Evolutionary conservation across 495 filamentous ascomycete species (phyloP), one percentile per base, ranked within the genome.

Genomic region (Penicillium taxi): DNA sequence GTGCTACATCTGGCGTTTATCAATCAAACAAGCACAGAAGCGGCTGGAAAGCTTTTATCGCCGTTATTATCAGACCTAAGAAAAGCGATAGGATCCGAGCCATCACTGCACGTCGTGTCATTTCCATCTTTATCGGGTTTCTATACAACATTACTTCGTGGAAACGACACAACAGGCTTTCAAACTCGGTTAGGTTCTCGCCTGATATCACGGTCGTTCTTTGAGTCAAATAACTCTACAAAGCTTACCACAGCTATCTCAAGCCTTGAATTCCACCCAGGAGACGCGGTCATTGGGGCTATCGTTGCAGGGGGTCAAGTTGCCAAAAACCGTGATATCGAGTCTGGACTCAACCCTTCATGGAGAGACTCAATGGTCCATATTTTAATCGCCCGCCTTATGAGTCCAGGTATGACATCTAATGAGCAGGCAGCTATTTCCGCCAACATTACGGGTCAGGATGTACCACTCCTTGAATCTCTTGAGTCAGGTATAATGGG

Each of bases 381-480:
- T 31, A 16, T 64, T 25, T 28, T 52, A 12, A 34, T 44, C 35
- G 15, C 34, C 13, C 32, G 40, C 13, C n/a, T 7, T 8, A 56
- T 54, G 50, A 6, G 26, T 6, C 19, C 35, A n/a, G 44, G 39
- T 40, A 39, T 51, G 11, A 56, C 51, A 2, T 35, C 50, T 1
- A 48, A 38, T 1, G 39, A 59, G 37, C 50, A 59, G 32, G 15
- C 53, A 12, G 52, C 52, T 12, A 53, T 61, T 12, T 44, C 60
- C 39, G 55, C 52, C n/a, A 63, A 67, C 6, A 26, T 67, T 38
- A 64, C 58, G 1, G 56, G 61, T 9, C 50, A 58, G 4, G 49
- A 63, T 5, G 63, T 69, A 5, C 49, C 59, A 5, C 54, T 66
- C 14, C 51, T 73, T 5, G 62, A 66, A 15, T 59, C 63, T 6